Conservation (phyloP, 495 filamentous ascomycete species). For the Evernia prunastri region DNA sequence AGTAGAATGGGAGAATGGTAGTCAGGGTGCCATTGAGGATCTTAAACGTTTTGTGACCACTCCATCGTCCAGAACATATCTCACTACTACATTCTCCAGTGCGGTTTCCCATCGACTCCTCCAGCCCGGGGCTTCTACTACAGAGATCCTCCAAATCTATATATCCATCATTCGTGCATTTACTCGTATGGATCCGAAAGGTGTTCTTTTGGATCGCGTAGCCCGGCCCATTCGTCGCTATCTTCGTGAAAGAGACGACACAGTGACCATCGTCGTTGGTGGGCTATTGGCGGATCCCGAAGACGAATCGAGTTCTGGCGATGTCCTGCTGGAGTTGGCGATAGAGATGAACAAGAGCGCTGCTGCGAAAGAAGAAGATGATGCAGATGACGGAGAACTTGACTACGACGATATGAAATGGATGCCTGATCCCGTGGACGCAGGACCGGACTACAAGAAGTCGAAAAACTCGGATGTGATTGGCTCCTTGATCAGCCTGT, state of each 20-base stretch:
- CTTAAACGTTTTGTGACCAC: constrained; percentile 55
- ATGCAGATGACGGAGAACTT: constrained; percentile 56
- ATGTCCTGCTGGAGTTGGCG: constrained; percentile 68
- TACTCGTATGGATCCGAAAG: constrained; percentile 80
- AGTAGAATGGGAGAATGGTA: constrained; percentile 66
- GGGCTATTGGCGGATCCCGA: constrained; percentile 71
- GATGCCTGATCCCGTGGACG: constrained; percentile 88
- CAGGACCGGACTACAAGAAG: constrained; percentile 81
- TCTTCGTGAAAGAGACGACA: constrained; percentile 88
- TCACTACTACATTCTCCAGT: constrained; percentile 66
- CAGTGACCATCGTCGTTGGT: constrained; percentile 76
- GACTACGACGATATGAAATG: constrained; percentile 89
- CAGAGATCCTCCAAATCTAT: constrained; percentile 83
- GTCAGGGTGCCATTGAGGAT: constrained; percentile 78
- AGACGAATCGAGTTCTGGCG: constrained; percentile 34
- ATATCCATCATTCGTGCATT: constrained; percentile 89
- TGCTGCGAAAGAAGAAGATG: constrained; percentile 42
- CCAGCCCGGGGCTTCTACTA: constrained; percentile 82
- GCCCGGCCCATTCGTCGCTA: constrained; percentile 78
- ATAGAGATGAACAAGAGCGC: constrained; percentile 61
- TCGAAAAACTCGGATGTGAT: constrained; percentile 90
- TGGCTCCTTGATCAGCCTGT: constrained; percentile 76
- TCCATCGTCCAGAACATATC: constrained; percentile 49
- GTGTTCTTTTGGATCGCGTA: constrained; percentile 82
- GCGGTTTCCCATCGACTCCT: constrained; percentile 67